Evolutionary conservation across 2,329 filamentous ascomycete species (phyloP), one percentile per base, ranked within the genome.

Genomic region (Chaetomiaceae sp.): DNA sequence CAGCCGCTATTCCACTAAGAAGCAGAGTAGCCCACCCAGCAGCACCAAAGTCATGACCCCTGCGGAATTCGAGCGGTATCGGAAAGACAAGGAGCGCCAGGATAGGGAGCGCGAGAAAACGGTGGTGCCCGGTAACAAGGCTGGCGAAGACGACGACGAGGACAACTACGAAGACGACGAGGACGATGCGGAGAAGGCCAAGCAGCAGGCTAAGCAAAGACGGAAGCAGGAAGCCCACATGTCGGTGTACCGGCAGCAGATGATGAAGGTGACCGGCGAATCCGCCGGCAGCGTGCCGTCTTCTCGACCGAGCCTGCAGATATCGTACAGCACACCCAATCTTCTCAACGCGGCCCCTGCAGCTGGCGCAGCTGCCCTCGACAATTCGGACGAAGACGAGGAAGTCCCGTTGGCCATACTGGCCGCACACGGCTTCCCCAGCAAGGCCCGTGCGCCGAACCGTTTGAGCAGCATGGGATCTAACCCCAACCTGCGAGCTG

Each of bases 211-310:
- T 16, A 87, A 84, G 65, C 88, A 93, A 65, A 78, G 90, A 56
- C 81, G 83, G 62, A 93, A 91, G 73, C 90, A 96, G 65, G 89
- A 95, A 68, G 90, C 90, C 12, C 89, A 93, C 65, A 85, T 96
- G 74, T 79, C 89, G 1, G 85, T 95, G 2, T 95, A 95, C 67
- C 82, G 90, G 51, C 90, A 96, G 66, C 87, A 93, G 68, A 96
- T 95, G 90, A 95, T 92, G 87, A 95, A 95, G 70, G 86, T 93
- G 25, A 95, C 89, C 1, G 90, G 90, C 42, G 88, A 92, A 60
- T 71, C 82, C 19, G 67, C 81, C 19, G 67, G 76, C 4, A 67
- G 75, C 10, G 69, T 72, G 37, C 59, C 68, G 12, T 63, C 71
- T 10, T 67, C 75, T 21, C 79, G 82, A n/a, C 76, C 80, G 13